Base-by-base conservation (phyloP, 768 basidiomycete species). In the Hypholoma fasciculare region DNA sequence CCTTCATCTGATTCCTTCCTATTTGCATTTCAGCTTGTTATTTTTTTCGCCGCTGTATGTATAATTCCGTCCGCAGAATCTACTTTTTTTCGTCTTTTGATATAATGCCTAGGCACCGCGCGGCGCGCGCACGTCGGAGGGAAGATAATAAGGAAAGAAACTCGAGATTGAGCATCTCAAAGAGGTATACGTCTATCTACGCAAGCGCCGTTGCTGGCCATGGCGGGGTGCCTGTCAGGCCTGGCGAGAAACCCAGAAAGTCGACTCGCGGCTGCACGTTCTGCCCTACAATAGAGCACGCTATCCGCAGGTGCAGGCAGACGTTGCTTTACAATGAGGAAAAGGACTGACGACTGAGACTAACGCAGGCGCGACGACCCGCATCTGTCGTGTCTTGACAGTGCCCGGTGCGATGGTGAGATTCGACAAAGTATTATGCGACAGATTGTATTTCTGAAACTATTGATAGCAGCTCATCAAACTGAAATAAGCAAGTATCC, bases 361-460 rank as follows among this genome's bases (percentile, higher is more conserved):
- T n/a, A n/a, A n/a, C n/a, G n/a, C n/a, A n/a, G n/a, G n/a, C n/a
- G n/a, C n/a, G n/a, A n/a, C n/a, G n/a, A n/a, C n/a, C n/a, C n/a
- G n/a, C n/a, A n/a, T n/a, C n/a, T n/a, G n/a, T n/a, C n/a, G n/a
- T n/a, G n/a, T n/a, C n/a, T n/a, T n/a, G n/a, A n/a, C n/a, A n/a
- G n/a, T n/a, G n/a, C n/a, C n/a, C n/a, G n/a, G 88, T 36, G 73
- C 76, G 44, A 99, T 81, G 53, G 84, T 88, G 11, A 88, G 79
- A 71, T 88, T 94, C 5, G 94, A 98, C 98, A 6, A n/a, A n/a
- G n/a, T n/a, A n/a, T n/a, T n/a, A n/a, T 96, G 94, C 57, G 94
- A 80, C 96, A 99, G 98, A 71, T 98, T 30, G 27, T 30, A 30
- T 30, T 30, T 30, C 27, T 30, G 27, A 30, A n/a, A 30, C 27